A percentile compares a stretch with the other conserved stretches of the same genome.
These are phyloP conservation scores for Craspedostauros australis DNA, from an alignment of 108 stramenopile species.

Conservation along the genomic window DNA sequence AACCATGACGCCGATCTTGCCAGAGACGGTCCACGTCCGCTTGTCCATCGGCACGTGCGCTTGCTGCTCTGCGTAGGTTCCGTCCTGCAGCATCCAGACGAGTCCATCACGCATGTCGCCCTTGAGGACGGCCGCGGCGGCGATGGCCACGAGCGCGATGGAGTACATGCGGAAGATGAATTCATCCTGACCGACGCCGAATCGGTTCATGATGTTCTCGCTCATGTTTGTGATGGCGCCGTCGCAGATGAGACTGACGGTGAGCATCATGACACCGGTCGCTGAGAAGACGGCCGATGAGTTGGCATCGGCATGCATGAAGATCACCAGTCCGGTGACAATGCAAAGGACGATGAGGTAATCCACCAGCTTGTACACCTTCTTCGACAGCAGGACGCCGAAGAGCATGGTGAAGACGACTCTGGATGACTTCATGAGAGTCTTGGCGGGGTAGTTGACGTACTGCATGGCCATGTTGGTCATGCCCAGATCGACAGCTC, in stretches of 20 bases:
- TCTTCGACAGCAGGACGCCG: slow-evolving; percentile 66
- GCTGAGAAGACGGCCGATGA: slow-evolving; percentile 74
- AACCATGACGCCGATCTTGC: slow-evolving; percentile 56
- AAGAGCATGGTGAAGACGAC: slow-evolving; percentile 91
- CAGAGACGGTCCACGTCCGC: slow-evolving; percentile 55
- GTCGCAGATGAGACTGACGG: slow-evolving; percentile 72
- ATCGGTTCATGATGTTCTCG: slow-evolving; percentile 80
- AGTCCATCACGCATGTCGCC: slow-evolving; percentile 73
- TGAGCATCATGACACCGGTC: slow-evolving; percentile 78
- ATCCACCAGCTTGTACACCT: slow-evolving; percentile 56
- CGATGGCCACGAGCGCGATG: slow-evolving; percentile 74
- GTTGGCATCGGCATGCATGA: slow-evolving; percentile 84
- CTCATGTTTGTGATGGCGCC: slow-evolving; percentile 79
- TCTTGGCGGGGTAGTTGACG: slow-evolving; percentile 89
- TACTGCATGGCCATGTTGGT: slow-evolving; percentile 90
- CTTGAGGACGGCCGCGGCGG: slow-evolving; percentile 50
- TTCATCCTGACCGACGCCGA: slow-evolving; percentile 86
- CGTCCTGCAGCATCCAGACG: slow-evolving; percentile 52
- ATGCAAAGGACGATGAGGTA: slow-evolving; percentile 73
- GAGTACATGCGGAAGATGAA: slow-evolving; percentile 83
- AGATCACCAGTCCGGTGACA: slow-evolving; percentile 75
- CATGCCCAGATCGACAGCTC: slow-evolving; percentile 82
- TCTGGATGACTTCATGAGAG: slow-evolving; percentile 75
- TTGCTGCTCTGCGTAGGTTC: slow-evolving; percentile 71
- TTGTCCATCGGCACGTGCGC: slow-evolving; percentile 41